Evolutionary conservation across 495 filamentous ascomycete genomes (phyloP).

Genomic region (Endocarpon pusillum): DNA sequence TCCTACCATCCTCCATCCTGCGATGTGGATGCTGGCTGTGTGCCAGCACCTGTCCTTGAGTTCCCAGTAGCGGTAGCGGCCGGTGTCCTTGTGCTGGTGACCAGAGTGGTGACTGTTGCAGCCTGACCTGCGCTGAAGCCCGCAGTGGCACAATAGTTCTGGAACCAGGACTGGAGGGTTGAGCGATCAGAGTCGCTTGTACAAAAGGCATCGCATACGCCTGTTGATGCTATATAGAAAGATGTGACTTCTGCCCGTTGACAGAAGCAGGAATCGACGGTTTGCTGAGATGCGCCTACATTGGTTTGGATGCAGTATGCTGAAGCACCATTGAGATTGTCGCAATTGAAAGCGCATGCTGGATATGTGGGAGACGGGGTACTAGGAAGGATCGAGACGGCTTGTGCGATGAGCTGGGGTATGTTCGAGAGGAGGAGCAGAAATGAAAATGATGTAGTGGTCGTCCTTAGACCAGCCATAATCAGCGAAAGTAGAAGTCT

Average conservation of each 20-base stretch:
- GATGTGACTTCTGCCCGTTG: slow-evolving; percentile 24
- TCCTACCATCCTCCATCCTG: slow-evolving; percentile 5
- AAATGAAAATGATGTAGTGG: slow-evolving; percentile 1
- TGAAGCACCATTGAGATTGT: slow-evolving; percentile 26
- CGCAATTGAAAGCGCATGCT: slow-evolving; percentile 30
- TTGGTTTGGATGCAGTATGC: slow-evolving; percentile 22
- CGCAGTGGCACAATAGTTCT: slow-evolving; percentile 20
- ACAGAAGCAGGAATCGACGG: slow-evolving; percentile 40
- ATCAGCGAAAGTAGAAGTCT: no score
- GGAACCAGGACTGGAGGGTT: slow-evolving; percentile 33
- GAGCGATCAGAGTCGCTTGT: slow-evolving; percentile 18
- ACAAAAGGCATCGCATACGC: slow-evolving; percentile 23
- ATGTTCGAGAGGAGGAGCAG: background rate
- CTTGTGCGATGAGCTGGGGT: background rate
- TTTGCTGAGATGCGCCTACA: slow-evolving; percentile 15
- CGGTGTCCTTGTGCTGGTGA: slow-evolving; percentile 9
- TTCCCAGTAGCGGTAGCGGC: slow-evolving; percentile 10
- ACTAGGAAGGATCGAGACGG: slow-evolving; percentile 9
- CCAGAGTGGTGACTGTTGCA: slow-evolving; percentile 5
- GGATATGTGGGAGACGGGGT: slow-evolving; percentile 27
- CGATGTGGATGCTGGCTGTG: slow-evolving; percentile 1
- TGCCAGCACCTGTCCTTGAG: slow-evolving; percentile 10
- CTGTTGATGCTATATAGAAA: slow-evolving; percentile 19
- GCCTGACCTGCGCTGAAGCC: slow-evolving; percentile 8
- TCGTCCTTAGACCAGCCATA: no score